Percentiles rank a stretch among this genome's conserved stretches.
Conservation (phyloP, 257 asterid genomes). For the Striga asiatica region DNA sequence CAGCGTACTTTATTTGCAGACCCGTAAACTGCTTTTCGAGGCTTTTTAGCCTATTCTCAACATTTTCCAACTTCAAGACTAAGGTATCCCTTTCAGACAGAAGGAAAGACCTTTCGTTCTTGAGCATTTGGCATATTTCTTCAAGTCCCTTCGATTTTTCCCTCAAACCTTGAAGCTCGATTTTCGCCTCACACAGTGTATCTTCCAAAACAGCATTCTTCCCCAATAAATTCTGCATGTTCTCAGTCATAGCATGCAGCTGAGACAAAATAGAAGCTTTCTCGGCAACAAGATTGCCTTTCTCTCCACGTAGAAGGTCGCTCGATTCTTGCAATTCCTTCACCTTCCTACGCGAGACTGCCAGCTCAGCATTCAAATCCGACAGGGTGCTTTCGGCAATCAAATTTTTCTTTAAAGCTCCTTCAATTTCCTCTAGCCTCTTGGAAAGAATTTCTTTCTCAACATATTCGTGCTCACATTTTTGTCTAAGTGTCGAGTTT, state of each 20-base stretch:
- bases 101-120: slow-evolving; percentile 57
- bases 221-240: slow-evolving; percentile 60
- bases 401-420: slow-evolving; percentile 33
- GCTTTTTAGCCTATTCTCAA: slow-evolving; percentile 42
- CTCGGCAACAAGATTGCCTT: slow-evolving; percentile 55
- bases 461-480: slow-evolving; percentile 29
- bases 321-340: too few species aligned
- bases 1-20: slow-evolving; percentile 60
- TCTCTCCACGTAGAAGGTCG: too few species aligned
- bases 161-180: slow-evolving; percentile 84
- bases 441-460: slow-evolving; percentile 47
- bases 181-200: slow-evolving; percentile 53
- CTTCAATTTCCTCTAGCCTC: slow-evolving; percentile 61
- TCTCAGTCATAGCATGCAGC: slow-evolving; percentile 58
- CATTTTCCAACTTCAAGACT: slow-evolving; percentile 49
- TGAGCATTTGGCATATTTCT: slow-evolving; percentile 67
- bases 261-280: slow-evolving; percentile 71
- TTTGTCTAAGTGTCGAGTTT: slow-evolving; percentile 41
- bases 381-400: slow-evolving; percentile 45
- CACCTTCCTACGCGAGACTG: slow-evolving; percentile 39
- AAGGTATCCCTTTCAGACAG: slow-evolving; percentile 47
- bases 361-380: slow-evolving; percentile 47
- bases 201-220: slow-evolving; percentile 73
- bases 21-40: slow-evolving; percentile 55
- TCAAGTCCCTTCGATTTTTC: slow-evolving; percentile 83